phyloP scores from a whole-genome alignment of 2,329 filamentous ascomycete species.

The Keithomyces neogunnii region DNA sequence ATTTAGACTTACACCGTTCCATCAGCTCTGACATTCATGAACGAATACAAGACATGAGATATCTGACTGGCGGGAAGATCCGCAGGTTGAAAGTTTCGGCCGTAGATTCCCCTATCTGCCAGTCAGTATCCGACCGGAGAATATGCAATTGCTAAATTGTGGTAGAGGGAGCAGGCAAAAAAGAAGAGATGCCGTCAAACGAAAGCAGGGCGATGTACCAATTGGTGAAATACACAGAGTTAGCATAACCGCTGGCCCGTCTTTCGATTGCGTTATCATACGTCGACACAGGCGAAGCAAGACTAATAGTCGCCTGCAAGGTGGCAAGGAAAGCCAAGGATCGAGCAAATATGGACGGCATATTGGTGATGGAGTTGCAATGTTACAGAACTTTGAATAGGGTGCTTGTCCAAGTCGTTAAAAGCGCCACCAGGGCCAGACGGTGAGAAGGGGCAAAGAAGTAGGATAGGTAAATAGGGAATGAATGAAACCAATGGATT shows the following conservation, averaged over 20 bases:
- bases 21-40: conserved; percentile 63
- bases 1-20: conserved; percentile 56
- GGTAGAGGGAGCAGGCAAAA: not conserved
- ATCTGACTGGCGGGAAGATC: conserved; percentile 61
- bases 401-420: not conserved
- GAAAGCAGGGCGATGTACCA: conserved; percentile 26
- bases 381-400: not conserved
- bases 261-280: conserved; percentile 10
- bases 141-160: not conserved
- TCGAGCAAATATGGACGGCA: conserved; percentile 17
- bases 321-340: conserved; percentile 18
- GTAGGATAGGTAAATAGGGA: too few relatives aligned
- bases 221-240: conserved; percentile 40
- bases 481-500: not conserved
- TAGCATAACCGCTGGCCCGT: conserved; percentile 17
- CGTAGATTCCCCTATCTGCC: conserved; percentile 58
- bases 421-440: not conserved
- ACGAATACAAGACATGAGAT: conserved; percentile 73
- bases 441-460: not conserved
- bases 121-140: not conserved
- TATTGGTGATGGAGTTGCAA: conserved; percentile 7
- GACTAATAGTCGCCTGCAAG: conserved; percentile 14
- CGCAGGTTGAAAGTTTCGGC: conserved; percentile 61
- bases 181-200: not conserved
- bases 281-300: conserved; percentile 13